These are phyloP conservation scores for Phytophthora chlamydospora DNA, from an alignment of 352 stramenopile genomes.

Conservation along the genomic window DNA sequence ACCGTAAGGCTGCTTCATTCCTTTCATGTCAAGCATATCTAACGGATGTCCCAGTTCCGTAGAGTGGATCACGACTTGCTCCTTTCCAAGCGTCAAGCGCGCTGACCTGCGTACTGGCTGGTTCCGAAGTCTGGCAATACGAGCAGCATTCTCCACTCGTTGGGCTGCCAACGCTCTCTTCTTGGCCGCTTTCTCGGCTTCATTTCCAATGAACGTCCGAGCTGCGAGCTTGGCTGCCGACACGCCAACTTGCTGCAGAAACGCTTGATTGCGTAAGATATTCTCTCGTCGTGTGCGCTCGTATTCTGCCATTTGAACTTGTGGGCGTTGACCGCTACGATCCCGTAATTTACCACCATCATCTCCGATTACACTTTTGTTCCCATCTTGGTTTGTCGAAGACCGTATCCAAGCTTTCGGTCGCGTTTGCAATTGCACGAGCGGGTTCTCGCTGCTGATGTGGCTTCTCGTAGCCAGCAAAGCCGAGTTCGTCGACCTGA, in stretches of 20 bases:
- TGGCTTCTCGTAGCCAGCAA: too few species aligned
- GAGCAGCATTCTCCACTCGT: too few species aligned
- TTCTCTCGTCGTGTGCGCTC: constrained; percentile 72
- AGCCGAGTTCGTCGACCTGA: too few species aligned
- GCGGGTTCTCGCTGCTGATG: too few species aligned
- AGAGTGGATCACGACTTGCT: not conserved
- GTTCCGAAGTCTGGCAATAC: too few species aligned
- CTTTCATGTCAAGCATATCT: constrained; percentile 4
- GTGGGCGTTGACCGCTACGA: too few species aligned
- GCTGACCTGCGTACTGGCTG: too few species aligned
- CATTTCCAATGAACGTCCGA: constrained; percentile 40
- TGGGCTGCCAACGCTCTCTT: not conserved
- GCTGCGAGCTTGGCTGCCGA: constrained; percentile 64
- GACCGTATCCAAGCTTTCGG: too few species aligned
- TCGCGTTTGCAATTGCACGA: too few species aligned
- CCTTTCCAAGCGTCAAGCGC: not conserved
- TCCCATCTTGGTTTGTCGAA: too few species aligned
- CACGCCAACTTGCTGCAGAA: constrained; percentile 71
- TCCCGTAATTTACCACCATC: too few species aligned
- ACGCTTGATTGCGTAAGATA: constrained; percentile 76
- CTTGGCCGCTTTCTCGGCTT: constrained; percentile 10
- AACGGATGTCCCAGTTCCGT: constrained; percentile 7
- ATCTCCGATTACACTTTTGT: too few species aligned
- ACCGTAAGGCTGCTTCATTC: not conserved
- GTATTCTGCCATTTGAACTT: constrained; percentile 51